Evolutionary conservation across 257 asterid species (phyloP).

Genomic region (Solanum clarkiae): DNA sequence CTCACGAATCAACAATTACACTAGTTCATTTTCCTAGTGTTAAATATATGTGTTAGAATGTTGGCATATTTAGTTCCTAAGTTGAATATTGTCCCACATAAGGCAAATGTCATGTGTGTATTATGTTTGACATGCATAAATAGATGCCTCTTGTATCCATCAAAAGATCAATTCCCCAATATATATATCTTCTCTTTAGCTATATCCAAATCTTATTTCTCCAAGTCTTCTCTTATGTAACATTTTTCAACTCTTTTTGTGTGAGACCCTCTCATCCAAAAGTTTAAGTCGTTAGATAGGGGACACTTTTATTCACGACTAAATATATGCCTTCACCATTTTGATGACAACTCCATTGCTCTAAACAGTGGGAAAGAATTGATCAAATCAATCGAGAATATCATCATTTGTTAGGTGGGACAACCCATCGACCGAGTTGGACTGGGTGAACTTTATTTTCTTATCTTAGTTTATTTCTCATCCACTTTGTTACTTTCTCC

Average conservation of each 20-base stretch:
- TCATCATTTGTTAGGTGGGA: no score
- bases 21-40: not conserved
- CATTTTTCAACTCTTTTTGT: not conserved
- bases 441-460: not conserved
- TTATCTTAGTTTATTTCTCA: not conserved
- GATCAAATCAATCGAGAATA: no score
- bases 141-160: not conserved
- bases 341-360: not conserved
- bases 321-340: not conserved
- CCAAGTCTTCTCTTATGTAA: not conserved
- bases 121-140: not conserved
- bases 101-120: not conserved
- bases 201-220: not conserved
- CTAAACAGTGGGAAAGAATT: no score
- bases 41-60: not conserved
- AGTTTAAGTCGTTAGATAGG: not conserved
- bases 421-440: no score
- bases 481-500: not conserved
- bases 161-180: no score
- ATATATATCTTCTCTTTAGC: not conserved
- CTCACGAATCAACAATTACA: not conserved
- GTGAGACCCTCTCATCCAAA: not conserved
- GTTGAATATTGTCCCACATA: not conserved
- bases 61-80: not conserved
- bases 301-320: not conserved